These are phyloP conservation scores for Boletus edulis DNA, from an alignment of 768 basidiomycete species.

Conservation along the genomic window DNA sequence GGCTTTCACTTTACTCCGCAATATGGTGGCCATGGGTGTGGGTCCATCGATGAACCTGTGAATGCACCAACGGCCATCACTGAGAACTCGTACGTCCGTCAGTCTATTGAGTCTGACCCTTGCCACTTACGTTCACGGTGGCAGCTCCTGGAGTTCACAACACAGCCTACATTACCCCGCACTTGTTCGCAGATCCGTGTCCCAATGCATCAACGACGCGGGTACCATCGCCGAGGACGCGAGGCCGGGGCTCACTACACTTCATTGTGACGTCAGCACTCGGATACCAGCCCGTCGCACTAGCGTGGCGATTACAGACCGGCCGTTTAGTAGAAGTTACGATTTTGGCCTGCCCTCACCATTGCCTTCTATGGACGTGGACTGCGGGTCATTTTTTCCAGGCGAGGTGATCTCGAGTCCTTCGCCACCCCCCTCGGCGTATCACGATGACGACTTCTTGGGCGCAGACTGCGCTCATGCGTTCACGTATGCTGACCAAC, in stretches of 20 bases:
- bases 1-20: conserved; percentile 25
- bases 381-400: conserved; percentile 11
- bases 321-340: conserved; percentile 4
- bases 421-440: conserved; percentile 22
- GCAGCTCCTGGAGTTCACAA: conserved; percentile 25
- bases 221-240: conserved; percentile 23
- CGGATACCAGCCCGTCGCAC: conserved; percentile 14
- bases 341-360: conserved; percentile 11
- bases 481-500: conserved; percentile 15
- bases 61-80: conserved; percentile 27
- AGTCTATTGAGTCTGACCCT: conserved; percentile 5
- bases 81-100: conserved; percentile 24
- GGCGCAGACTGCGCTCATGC: conserved; percentile 13
- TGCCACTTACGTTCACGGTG: conserved; percentile 23
- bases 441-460: conserved; percentile 22
- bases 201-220: conserved; percentile 10
- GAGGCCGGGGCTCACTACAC: conserved; percentile 17
- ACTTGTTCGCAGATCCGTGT: conserved; percentile 20
- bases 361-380: conserved; percentile 13
- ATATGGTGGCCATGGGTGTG: conserved; percentile 12
- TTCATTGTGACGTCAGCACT: conserved; percentile 22
- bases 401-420: conserved; percentile 17
- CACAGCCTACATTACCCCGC: conserved; percentile 27
- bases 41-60: conserved; percentile 17
- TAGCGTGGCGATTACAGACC: conserved; percentile 14